These are phyloP conservation scores for Neurospora africana DNA, from an alignment of 495 filamentous ascomycete species.

Conservation along the genomic window DNA sequence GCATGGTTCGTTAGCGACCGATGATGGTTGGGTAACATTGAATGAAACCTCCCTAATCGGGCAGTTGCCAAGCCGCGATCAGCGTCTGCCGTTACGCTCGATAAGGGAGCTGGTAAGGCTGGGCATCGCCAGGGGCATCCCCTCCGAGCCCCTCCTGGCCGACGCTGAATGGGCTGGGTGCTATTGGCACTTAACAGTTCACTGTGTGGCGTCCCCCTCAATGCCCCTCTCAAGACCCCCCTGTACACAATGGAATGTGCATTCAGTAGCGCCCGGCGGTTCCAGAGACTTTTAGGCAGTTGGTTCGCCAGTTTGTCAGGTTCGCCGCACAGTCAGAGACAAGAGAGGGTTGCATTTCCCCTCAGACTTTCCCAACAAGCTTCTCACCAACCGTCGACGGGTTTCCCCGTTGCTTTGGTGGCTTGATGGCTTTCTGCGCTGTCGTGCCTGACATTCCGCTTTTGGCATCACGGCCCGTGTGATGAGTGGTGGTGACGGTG, in stretches of 20 bases:
- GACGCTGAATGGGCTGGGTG: no score
- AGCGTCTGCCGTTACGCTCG: neutral
- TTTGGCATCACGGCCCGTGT: neutral
- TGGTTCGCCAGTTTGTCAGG: neutral
- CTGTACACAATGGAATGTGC: neutral
- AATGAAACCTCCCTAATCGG: slow-evolving; percentile 18
- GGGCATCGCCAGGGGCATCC: neutral
- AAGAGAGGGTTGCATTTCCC: neutral
- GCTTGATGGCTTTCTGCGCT: neutral
- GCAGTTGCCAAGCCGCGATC: slow-evolving; percentile 10
- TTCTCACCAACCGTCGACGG: neutral
- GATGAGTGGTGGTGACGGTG: neutral
- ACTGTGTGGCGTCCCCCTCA: neutral
- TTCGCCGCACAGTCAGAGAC: neutral
- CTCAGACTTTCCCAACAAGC: neutral
- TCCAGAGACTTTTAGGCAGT: neutral
- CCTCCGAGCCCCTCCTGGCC: neutral
- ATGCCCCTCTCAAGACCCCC: neutral
- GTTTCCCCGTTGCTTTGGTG: neutral
- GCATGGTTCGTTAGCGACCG: neutral
- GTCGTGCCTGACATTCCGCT: neutral
- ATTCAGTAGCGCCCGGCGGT: neutral
- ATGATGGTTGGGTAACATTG: neutral
- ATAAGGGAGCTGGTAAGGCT: neutral
- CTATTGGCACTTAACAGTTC: neutral